phyloP scores from a whole-genome alignment of 2,329 filamentous ascomycete genomes.

The Calonectria pauciramosa region DNA sequence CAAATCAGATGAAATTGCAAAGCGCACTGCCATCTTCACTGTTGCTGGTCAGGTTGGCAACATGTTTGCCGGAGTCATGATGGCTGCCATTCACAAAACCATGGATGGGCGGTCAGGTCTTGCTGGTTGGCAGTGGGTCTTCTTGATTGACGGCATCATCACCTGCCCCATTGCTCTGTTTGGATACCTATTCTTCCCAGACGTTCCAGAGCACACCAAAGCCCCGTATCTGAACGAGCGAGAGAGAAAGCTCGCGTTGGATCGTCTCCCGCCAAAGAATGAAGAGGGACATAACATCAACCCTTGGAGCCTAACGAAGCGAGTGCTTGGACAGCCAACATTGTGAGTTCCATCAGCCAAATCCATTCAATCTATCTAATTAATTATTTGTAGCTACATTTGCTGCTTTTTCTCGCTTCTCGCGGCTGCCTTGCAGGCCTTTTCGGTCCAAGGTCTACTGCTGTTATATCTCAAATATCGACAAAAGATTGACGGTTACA shows the following conservation, averaged over 20 bases:
- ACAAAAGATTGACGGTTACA: conserved; percentile 34
- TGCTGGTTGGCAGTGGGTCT: conserved; percentile 64
- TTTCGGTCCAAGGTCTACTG: conserved; percentile 42
- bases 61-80: conserved; percentile 71
- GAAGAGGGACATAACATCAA: conserved; percentile 52
- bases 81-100: conserved; percentile 56
- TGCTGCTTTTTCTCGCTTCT: conserved; percentile 49
- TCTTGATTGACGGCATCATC: conserved; percentile 43
- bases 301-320: conserved; percentile 46
- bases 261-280: conserved; percentile 49
- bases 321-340: conserved; percentile 44
- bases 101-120: conserved; percentile 56
- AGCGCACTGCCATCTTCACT: conserved; percentile 71
- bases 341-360: conserved; percentile 36
- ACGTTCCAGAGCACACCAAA: conserved; percentile 51
- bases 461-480: conserved; percentile 43
- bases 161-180: conserved; percentile 40
- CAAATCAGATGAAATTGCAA: conserved; percentile 67
- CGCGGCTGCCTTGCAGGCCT: conserved; percentile 36
- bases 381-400: conserved; percentile 13
- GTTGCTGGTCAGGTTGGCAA: conserved; percentile 68
- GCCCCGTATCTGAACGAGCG: conserved; percentile 52
- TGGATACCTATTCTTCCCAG: conserved; percentile 41
- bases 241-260: conserved; percentile 50
- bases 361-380: fast-evolving